phyloP scores from a whole-genome alignment of 2,329 filamentous ascomycete genomes.

The Colletotrichum scovillei region DNA sequence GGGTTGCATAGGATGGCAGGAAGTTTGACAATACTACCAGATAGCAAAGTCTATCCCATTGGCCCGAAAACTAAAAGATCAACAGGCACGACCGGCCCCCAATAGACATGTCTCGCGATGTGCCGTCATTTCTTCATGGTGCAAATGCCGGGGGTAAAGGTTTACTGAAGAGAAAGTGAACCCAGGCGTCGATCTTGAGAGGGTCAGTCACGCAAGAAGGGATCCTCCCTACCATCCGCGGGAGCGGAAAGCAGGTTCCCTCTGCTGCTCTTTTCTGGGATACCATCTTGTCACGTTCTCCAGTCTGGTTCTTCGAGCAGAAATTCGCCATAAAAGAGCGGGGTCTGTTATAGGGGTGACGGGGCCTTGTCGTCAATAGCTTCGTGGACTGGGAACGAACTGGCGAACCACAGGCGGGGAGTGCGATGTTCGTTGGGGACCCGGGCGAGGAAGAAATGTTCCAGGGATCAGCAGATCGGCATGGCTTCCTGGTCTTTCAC shows the following conservation, averaged over 20 bases:
- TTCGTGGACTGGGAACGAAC: background rate
- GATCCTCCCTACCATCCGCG: constrained; percentile 3
- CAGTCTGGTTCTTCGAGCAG: background rate
- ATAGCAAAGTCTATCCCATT: background rate
- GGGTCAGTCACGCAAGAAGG: constrained; percentile 15
- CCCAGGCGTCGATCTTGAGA: background rate
- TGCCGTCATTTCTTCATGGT: constrained; percentile 4
- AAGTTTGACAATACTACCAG: background rate
- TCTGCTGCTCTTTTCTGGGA: background rate
- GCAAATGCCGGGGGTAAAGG: background rate
- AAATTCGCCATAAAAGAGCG: constrained; percentile 8
- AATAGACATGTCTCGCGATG: background rate
- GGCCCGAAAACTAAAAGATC: constrained; percentile 8
- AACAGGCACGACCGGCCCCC: constrained; percentile 8
- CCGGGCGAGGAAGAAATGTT: background rate
- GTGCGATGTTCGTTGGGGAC: background rate
- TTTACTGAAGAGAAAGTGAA: background rate
- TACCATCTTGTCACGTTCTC: background rate
- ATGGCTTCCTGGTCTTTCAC: background rate
- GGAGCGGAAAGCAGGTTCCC: background rate
- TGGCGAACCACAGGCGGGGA: constrained; percentile 7
- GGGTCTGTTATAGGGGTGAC: background rate
- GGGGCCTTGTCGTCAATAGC: background rate
- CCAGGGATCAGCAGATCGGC: constrained; percentile 15
- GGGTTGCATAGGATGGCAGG: background rate